phyloP scores from a whole-genome alignment of 2,329 filamentous ascomycete genomes.

The Aspergillus sp. region DNA sequence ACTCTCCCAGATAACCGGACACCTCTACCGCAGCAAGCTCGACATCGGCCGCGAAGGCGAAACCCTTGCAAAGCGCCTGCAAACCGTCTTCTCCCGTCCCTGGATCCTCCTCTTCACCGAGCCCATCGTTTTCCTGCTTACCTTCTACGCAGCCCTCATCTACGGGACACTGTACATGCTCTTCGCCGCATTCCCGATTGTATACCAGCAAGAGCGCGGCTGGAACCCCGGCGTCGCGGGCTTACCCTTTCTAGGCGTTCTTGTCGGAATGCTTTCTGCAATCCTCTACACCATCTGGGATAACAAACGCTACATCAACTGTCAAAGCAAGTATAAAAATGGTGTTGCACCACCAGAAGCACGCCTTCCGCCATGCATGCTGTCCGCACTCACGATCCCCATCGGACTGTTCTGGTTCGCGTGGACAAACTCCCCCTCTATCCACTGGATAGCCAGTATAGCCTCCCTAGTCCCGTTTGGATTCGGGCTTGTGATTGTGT shows the following conservation, averaged over 20 bases:
- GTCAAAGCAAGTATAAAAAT: conserved; percentile 43
- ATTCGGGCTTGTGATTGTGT: conserved; percentile 45
- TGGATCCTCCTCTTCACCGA: conserved; percentile 51
- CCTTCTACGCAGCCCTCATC: conserved; percentile 52
- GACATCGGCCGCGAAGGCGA: conserved; percentile 43
- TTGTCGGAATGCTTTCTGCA: conserved; percentile 43
- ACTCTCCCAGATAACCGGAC: conserved; percentile 51
- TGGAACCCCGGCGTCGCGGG: conserved; percentile 50
- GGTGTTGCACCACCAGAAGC: conserved; percentile 63
- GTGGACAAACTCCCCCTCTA: conserved; percentile 53
- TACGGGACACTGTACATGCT: conserved; percentile 57
- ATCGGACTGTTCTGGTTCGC: conserved; percentile 61
- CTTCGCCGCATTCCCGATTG: conserved; percentile 54
- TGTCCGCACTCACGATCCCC: conserved; percentile 54
- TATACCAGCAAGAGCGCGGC: conserved; percentile 47
- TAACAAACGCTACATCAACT: conserved; percentile 40
- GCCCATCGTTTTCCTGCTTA: conserved; percentile 52
- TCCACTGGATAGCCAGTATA: conserved; percentile 42
- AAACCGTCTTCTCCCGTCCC: conserved; percentile 51
- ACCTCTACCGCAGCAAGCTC: conserved; percentile 46
- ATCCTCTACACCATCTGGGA: conserved; percentile 43
- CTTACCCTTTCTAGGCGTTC: conserved; percentile 52
- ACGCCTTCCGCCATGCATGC: conserved; percentile 51
- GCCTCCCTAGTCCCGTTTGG: conserved; percentile 41
- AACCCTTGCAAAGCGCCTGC: conserved; percentile 40